Conservation (phyloP, 306 rosid species). For the Pterocarpus macrocarpus region DNA sequence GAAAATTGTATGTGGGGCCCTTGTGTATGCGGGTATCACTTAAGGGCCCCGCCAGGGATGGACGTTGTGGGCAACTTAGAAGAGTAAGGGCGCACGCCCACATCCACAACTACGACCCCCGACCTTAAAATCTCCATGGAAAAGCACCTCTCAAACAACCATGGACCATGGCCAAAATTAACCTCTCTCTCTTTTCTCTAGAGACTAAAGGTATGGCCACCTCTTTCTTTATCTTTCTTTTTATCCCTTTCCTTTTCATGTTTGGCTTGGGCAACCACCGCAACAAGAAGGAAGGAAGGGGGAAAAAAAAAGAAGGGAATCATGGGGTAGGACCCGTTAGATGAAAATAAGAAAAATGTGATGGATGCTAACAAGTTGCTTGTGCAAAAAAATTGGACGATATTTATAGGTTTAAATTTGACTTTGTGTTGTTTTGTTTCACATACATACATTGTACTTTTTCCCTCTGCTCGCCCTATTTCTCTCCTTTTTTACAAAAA, state of each 20-base stretch:
- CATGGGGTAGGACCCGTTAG: conserved; percentile 45
- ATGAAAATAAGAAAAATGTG: conserved; percentile 58
- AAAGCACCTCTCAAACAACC: conserved; percentile 76
- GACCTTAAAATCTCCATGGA: conserved; percentile 82
- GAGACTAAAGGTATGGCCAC: background rate
- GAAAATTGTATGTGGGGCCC: conserved; percentile 56
- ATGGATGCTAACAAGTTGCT: conserved; percentile 46
- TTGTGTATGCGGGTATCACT: conserved; percentile 53
- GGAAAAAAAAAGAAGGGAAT: conserved; percentile 32
- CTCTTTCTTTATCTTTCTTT: conserved; percentile 46
- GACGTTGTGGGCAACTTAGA: conserved; percentile 40
- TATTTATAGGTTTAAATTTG: background rate
- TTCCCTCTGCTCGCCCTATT: background rate
- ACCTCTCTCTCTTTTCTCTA: conserved; percentile 23
- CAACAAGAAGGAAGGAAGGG: conserved; percentile 46
- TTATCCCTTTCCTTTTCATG: conserved; percentile 55
- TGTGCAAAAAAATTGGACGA: background rate
- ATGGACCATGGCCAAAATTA: conserved; percentile 56
- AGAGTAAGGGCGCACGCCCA: conserved; percentile 71
- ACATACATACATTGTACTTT: conserved; percentile 22
- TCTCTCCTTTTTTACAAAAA: background rate
- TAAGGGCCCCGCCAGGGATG: conserved; percentile 56
- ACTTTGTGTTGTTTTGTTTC: conserved; percentile 9
- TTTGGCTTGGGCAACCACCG: conserved; percentile 72
- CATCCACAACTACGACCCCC: conserved; percentile 80